Percentiles rank a stretch among this genome's conserved stretches.
Evolutionary conservation across 2,329 filamentous ascomycete species (phyloP).

Genomic region (Penicillium sp.): DNA sequence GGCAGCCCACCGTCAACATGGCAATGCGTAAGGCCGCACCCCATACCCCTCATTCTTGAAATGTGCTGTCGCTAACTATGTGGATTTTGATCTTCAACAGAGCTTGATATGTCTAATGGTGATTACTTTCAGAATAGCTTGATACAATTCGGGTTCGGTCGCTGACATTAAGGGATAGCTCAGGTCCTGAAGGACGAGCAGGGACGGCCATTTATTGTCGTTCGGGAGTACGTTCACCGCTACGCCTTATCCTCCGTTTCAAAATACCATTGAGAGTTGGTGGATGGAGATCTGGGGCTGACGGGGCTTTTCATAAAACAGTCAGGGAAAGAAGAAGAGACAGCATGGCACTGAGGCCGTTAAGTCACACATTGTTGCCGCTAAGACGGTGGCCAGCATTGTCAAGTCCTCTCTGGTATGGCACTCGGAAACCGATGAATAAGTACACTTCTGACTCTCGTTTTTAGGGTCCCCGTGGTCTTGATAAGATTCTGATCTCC

Average conservation of each 20-base stretch:
- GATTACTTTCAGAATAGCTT: constrained; percentile 8
- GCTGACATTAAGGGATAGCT: constrained; percentile 45
- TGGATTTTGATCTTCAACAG: constrained; percentile 26
- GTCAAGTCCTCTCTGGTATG: constrained; percentile 87
- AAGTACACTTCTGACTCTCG: constrained; percentile 9
- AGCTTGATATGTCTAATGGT: constrained; percentile 52
- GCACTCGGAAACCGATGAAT: neutral
- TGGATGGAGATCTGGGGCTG: constrained; percentile 20
- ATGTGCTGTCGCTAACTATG: constrained; percentile 28
- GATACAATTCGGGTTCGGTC: constrained; percentile 19
- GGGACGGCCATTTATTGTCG: constrained; percentile 94
- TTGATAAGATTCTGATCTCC: constrained; percentile 99
- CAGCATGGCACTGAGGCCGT: constrained; percentile 95
- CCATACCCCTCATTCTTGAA: constrained; percentile 38
- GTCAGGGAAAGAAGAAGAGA: constrained; percentile 96
- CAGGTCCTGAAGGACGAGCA: constrained; percentile 94
- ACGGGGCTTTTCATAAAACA: constrained; percentile 40
- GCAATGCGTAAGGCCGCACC: constrained; percentile 44
- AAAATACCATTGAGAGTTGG: constrained; percentile 5
- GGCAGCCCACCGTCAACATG: constrained; percentile 44
- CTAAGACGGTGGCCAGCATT: constrained; percentile 92
- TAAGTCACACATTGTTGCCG: constrained; percentile 96
- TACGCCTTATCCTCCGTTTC: constrained; percentile 6
- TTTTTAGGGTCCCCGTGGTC: constrained; percentile 74
- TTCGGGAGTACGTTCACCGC: constrained; percentile 75